Evolutionary conservation across 108 stramenopile species (phyloP), one percentile per base, ranked within the genome.

Genomic region (Parmales sp.): DNA sequence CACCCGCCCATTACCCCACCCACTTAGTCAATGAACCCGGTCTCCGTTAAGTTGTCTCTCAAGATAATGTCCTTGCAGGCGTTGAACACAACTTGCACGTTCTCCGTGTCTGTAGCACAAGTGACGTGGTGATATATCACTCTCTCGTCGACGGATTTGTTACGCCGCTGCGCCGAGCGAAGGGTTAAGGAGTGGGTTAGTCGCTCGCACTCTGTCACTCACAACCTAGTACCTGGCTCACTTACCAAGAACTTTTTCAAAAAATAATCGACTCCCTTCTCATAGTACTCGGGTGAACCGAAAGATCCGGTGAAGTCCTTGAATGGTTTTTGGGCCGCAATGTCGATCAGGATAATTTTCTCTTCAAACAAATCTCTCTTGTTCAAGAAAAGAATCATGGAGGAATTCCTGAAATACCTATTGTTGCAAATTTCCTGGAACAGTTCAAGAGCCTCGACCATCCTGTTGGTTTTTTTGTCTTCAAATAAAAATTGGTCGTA

Each of bases 331-430:
- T 37, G 20, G 37, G 36, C 68, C 38, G 25, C 31, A 38, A 71
- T 69, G 65, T 64, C 63, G 19, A 68, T 36, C 28, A 36, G 38
- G 23, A 20, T 37, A 45, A 87, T 80, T 69, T 87, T 87, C 38
- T 87, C 83, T 31, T 77, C 73, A 50, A 85, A 87, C n/a, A 85
- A 65, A 41, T 87, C 86, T 39, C 75, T 64, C 73, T 87, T 87
- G 80, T 87, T 87, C 5, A 87, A 68, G 74, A 87, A 87, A 25
- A 87, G 76, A 63, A 87, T 84, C 90, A 98, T 90, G 20, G 74
- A 70, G 2, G 80, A 77, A 8, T 83, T 66, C 34, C 43, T 64
- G 80, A 87, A 85, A 76, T 66, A 84, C 26, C 44, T 41, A 68
- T 80, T 83, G 77, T 83, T 76, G 73, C 78, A 79, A 37, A 86